phyloP scores from a whole-genome alignment of 352 stramenopile genomes.

The Pythium folliculosum region DNA sequence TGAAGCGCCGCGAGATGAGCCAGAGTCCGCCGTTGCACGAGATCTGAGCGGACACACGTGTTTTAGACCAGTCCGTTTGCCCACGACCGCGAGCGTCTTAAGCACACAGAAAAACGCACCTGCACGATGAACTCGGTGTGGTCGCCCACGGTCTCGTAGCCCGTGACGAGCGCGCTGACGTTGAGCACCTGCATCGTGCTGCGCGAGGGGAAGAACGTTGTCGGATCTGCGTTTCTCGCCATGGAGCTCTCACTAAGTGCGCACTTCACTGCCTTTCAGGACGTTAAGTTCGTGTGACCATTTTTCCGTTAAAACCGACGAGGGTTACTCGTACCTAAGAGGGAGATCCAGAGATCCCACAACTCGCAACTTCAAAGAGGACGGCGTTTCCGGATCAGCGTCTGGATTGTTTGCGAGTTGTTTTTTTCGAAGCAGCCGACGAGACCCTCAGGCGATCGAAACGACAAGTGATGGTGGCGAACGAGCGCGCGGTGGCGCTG shows the following conservation, averaged over 20 bases:
- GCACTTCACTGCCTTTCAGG: not conserved
- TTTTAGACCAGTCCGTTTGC: too few relatives aligned
- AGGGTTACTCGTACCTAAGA: slow-evolving; percentile 14
- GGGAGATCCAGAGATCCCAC: not conserved
- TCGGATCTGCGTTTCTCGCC: too few relatives aligned
- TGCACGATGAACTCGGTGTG: slow-evolving; percentile 87
- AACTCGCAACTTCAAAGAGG: slow-evolving; percentile 26
- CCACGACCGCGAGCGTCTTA: too few relatives aligned
- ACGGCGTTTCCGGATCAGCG: not conserved
- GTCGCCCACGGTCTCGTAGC: slow-evolving; percentile 82
- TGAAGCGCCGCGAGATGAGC: slow-evolving; percentile 84
- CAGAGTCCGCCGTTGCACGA: slow-evolving; percentile 82
- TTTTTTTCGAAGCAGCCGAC: slow-evolving; percentile 3
- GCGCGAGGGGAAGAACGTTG: too few relatives aligned
- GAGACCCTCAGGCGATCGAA: slow-evolving; percentile 1
- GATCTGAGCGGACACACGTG: slow-evolving; percentile 50
- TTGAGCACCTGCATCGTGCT: slow-evolving; percentile 59
- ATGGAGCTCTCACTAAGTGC: slow-evolving; percentile 13
- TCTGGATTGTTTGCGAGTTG: not conserved
- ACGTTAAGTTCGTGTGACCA: too few relatives aligned
- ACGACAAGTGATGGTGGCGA: slow-evolving; percentile 17
- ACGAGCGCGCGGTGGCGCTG: slow-evolving; percentile 44
- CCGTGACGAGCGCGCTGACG: slow-evolving; percentile 78
- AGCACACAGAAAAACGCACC: slow-evolving; percentile 25
- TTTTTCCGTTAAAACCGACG: too few relatives aligned